Evolutionary conservation across 192 early-diverging fungal genomes (phyloP), one percentile per base, ranked within the genome.

Genomic region (Rhizoclosmatium sp.): DNA sequence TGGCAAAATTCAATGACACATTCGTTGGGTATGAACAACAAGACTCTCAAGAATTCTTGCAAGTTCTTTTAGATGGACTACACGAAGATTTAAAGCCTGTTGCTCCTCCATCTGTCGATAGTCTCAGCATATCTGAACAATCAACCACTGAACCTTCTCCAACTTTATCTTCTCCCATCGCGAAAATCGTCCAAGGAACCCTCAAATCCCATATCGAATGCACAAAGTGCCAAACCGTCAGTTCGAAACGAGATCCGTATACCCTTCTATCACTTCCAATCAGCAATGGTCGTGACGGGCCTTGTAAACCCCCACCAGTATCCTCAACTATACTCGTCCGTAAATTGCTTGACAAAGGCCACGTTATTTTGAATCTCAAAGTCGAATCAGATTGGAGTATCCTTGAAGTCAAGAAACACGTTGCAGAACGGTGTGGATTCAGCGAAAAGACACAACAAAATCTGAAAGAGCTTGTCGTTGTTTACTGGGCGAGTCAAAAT

Each of bases 21-120:
- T 97, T 95, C 75, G 83, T 82, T 41, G 92, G 92, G 12, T 87
- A 86, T 48, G 93, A 95, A 48, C 96, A 97, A 80, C 94, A 97
- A n/a, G 96, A 97, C 82, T 93, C 94, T 0, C 95, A 96, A 69
- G 95, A 96, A 81, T 96, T 97, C 82, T 83, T 96, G 31, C 85
- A 88, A 12, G 96, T 93, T 68, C 76, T 97, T 59, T 74, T 96
- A 31, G 94, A 96, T 87, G 87, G 90, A 0, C 75, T 97, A 39
- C 94, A 96, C 75, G 96, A 96, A 83, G 90, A 94, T 66, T 81
- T 79, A 41, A 75, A 64, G 60, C 59, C 3, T 4, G 39, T 59
- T 31, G 16, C 5, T 54, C 51, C 5, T 54, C 51, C 51, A 12
- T 54, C 51, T 48, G 12, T 12, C 93, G 10, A 95, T 12, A 16